Percentiles rank a stretch among this genome's conserved stretches.
phyloP scores from a whole-genome alignment of 441 rosid genomes.

The Aquilaria agallochum region DNA sequence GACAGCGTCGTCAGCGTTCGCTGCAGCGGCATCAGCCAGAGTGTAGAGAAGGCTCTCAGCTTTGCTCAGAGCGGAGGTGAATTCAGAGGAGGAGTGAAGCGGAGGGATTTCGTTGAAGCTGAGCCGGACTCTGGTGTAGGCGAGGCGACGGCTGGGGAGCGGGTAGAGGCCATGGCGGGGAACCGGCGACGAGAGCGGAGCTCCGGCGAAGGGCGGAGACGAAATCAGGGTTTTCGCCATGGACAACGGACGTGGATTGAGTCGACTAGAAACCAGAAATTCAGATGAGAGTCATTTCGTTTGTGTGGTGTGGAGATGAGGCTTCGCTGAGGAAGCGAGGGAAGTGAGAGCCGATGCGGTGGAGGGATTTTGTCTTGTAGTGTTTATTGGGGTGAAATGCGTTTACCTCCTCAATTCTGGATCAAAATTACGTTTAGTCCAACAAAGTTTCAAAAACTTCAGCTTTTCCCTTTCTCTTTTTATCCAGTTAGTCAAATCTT shows the following conservation, averaged over 20 bases:
- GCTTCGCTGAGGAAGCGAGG: conserved; percentile 7
- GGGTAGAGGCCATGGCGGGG: conserved; percentile 31
- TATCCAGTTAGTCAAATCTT: too few species aligned
- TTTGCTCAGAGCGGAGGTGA: conserved; percentile 36
- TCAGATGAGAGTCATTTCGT: conserved; percentile 1
- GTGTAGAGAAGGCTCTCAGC: conserved; percentile 77
- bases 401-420: too few species aligned
- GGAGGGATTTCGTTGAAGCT: conserved; percentile 75
- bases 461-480: too few species aligned
- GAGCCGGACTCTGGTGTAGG: conserved; percentile 49
- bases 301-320: conserved; percentile 15
- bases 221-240: conserved; percentile 86
- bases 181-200: conserved; percentile 32
- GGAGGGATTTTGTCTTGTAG: conserved; percentile 9
- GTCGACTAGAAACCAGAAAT: conserved; percentile 13
- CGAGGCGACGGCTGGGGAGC: conserved; percentile 41
- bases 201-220: conserved; percentile 59
- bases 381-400: too few species aligned
- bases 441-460: too few species aligned
- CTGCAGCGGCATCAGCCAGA: conserved; percentile 68
- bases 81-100: conserved; percentile 43
- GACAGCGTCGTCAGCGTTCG: conserved; percentile 39
- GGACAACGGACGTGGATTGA: conserved; percentile 12
- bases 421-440: too few species aligned
- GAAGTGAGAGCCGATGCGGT: neutral